Evolutionary conservation across 768 basidiomycete species (phyloP).

Genomic region (Suillus cothurnatus): DNA sequence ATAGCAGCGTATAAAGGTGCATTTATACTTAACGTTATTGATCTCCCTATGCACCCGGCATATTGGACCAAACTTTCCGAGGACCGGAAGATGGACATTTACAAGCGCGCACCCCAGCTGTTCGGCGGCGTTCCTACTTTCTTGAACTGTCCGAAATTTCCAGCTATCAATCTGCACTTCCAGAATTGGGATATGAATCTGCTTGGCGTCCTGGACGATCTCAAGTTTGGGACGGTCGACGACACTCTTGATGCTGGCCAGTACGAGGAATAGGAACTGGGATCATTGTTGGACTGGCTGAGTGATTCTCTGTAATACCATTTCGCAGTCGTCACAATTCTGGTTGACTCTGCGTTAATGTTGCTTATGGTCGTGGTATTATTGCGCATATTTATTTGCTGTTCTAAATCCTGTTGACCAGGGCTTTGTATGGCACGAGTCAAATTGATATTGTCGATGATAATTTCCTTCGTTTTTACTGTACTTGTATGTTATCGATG

Average conservation of each 20-base stretch:
- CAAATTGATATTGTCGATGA: neutral
- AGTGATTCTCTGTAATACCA: neutral
- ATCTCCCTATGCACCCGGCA: neutral
- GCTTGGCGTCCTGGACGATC: slow-evolving; percentile 17
- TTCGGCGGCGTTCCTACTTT: slow-evolving; percentile 1
- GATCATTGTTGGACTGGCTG: too few species aligned
- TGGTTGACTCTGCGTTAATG: neutral
- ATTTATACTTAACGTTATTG: slow-evolving; percentile 18
- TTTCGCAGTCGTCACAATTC: neutral
- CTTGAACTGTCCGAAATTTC: slow-evolving; percentile 10
- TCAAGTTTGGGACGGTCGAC: neutral
- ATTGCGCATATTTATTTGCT: neutral
- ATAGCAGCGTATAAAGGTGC: slow-evolving; percentile 27
- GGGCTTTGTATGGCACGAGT: slow-evolving; percentile 16
- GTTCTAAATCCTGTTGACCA: slow-evolving; percentile 9
- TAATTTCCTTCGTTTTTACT: neutral
- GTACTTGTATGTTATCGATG: neutral
- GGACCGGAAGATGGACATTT: slow-evolving; percentile 9
- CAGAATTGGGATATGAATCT: slow-evolving; percentile 25
- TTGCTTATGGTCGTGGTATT: neutral
- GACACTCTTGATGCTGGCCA: neutral
- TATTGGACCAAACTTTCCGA: slow-evolving; percentile 17
- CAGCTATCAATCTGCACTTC: slow-evolving; percentile 16
- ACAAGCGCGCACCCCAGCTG: slow-evolving; percentile 2
- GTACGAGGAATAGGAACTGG: neutral